A percentile compares a stretch with the other conserved stretches of the same genome.
Evolutionary conservation across 208 protist species (phyloP).

Genomic region (Leishmania major): DNA sequence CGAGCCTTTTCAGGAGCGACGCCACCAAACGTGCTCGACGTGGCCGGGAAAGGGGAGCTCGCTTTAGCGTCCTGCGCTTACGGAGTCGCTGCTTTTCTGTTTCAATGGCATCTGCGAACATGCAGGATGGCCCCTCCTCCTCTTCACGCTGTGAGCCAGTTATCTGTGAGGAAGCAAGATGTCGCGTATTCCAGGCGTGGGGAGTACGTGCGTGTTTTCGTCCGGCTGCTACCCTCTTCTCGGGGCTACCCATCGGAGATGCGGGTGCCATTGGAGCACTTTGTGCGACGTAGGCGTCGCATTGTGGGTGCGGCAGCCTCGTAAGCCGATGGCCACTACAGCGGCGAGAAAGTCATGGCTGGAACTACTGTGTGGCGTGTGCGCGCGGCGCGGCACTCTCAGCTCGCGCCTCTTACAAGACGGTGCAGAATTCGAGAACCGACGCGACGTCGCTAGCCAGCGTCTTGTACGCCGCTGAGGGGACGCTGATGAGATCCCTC

Average conservation of each 20-base stretch:
- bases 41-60: background rate
- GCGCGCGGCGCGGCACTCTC: background rate
- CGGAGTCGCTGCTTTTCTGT: background rate
- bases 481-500: background rate
- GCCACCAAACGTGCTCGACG: background rate
- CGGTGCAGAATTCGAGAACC: background rate
- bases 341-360: background rate
- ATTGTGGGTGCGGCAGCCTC: background rate
- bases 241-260: background rate
- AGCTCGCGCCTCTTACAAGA: background rate
- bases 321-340: background rate
- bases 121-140: background rate
- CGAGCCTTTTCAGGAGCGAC: background rate
- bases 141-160: no score
- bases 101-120: background rate
- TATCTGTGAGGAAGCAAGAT: no score
- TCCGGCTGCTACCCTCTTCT: no score
- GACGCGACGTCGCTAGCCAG: background rate
- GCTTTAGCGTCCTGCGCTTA: background rate
- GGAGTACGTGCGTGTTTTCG: no score
- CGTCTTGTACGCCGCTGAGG: background rate
- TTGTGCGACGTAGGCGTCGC: background rate
- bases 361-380: background rate
- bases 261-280: background rate
- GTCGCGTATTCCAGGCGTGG: background rate